Evolutionary conservation across 73 alveolate genomes (phyloP), one percentile per base, ranked within the genome.

Genomic region (Paramecium octaurelia): DNA sequence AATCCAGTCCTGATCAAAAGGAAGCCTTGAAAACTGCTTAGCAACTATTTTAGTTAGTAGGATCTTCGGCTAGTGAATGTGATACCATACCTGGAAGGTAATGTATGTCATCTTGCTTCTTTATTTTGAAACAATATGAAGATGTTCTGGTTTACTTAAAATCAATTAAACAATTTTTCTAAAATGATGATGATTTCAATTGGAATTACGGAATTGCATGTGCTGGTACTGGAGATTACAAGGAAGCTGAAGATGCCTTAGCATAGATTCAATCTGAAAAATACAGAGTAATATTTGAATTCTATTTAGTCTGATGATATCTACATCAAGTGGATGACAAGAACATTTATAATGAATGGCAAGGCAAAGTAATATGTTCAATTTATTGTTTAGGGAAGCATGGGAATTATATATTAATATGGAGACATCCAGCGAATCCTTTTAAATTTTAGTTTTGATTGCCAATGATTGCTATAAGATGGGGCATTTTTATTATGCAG

Each of bases 91-190:
- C 99, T 31, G 99, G 99, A 9, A 92, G 99, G 58, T 97, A 98
- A 94, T 98, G 99, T 95, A 98, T 98, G 99, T 99, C 99, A 16
- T 97, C 99, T n/a, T 98, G 99, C 93, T 98, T 98, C 97, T 98
- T 97, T 93, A 75, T 97, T 38, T 97, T 97, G 8, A 93, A 95
- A 76, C 89, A 95, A 86, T 86, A 86, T 85, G 98, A 96, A 86
- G 98, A 96, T 93, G 99, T 95, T 68, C 80, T 96, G 42, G 98
- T 97, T 54, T 98, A 98, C 75, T 95, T 97, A 57, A 97, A 97
- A 68, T 86, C 98, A 9, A 95, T 97, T 73, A 96, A 95, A 84
- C 96, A 97, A 48, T 98, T 97, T 92, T 97, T 96, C 97, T 57
- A 93, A 77, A 97, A 95, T 84, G 99, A 98, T 92, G 99, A 98